These are phyloP conservation scores for Turritis glabra DNA, from an alignment of 345 rosid genomes.

Conservation along the genomic window DNA sequence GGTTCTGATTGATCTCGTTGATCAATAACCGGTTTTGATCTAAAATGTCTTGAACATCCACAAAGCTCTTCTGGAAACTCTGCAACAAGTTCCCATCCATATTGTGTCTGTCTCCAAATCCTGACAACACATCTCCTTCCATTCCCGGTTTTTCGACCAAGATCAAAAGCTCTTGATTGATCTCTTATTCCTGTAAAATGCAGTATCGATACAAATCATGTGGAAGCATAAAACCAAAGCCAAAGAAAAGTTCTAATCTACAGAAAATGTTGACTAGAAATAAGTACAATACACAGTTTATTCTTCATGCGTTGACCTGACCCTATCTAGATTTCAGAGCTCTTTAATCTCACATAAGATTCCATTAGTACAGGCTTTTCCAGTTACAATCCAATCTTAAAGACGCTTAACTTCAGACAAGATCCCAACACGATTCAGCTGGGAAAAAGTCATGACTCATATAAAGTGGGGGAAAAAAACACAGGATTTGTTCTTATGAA, in stretches of 20 bases:
- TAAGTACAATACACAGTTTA: conserved; percentile 4
- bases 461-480: background rate
- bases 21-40: conserved; percentile 83
- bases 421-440: conserved; percentile 21
- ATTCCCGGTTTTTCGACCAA: conserved; percentile 34
- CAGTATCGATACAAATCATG: too few relatives aligned
- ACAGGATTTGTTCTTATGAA: conserved; percentile 18
- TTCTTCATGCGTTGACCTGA: conserved; percentile 26
- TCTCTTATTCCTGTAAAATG: conserved; percentile 15
- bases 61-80: conserved; percentile 75
- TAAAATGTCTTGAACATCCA: conserved; percentile 75
- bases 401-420: conserved; percentile 6
- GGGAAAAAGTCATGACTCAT: conserved; percentile 14
- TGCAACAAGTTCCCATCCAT: conserved; percentile 64
- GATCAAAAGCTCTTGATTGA: conserved; percentile 19
- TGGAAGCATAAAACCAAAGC: background rate
- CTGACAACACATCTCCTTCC: conserved; percentile 78
- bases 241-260: background rate
- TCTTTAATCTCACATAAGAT: conserved; percentile 19
- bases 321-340: conserved; percentile 22
- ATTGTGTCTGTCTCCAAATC: conserved; percentile 55
- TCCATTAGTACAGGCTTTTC: background rate
- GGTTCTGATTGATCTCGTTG: conserved; percentile 86
- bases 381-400: conserved; percentile 4
- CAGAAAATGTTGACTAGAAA: conserved; percentile 7